These are phyloP conservation scores for Erythrobasidium hasegawianum DNA, from an alignment of 1,284 basidiomycete genomes.

Conservation along the genomic window DNA sequence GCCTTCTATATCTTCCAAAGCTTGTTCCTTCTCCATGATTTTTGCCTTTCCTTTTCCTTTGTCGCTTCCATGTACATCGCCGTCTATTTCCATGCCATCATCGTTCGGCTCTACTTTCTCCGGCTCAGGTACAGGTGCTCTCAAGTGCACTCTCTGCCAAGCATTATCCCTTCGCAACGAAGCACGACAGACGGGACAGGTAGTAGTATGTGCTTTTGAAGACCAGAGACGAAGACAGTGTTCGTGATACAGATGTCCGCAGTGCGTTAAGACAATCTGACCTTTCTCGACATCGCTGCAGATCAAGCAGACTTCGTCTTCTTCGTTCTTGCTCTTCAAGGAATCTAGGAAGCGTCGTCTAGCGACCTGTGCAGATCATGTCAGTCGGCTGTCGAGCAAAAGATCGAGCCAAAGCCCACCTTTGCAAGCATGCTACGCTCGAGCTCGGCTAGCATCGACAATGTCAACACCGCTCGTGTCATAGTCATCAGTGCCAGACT, in stretches of 20 bases:
- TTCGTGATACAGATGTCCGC: conserved; percentile 33
- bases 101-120: background rate
- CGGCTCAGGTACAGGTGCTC: conserved; percentile 2
- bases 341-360: conserved; percentile 40
- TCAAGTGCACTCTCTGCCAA: conserved; percentile 5
- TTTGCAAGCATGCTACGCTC: conserved; percentile 1
- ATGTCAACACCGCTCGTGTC: too few species aligned
- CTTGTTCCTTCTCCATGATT: background rate
- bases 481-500: too few species aligned
- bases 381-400: too few species aligned
- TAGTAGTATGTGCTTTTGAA: background rate
- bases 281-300: conserved; percentile 35
- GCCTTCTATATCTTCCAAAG: background rate
- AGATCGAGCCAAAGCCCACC: too few species aligned
- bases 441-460: conserved; percentile 34
- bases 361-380: conserved; percentile 2
- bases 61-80: background rate
- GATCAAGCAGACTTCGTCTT: conserved; percentile 38
- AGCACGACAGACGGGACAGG: conserved; percentile 31
- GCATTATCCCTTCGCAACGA: conserved; percentile 6
- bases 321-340: conserved; percentile 32
- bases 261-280: conserved; percentile 28
- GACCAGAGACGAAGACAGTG: conserved; percentile 21
- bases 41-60: background rate
- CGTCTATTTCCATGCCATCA: background rate